These are phyloP conservation scores for Capronia americana DNA, from an alignment of 2,329 filamentous ascomycete species.

Conservation along the genomic window DNA sequence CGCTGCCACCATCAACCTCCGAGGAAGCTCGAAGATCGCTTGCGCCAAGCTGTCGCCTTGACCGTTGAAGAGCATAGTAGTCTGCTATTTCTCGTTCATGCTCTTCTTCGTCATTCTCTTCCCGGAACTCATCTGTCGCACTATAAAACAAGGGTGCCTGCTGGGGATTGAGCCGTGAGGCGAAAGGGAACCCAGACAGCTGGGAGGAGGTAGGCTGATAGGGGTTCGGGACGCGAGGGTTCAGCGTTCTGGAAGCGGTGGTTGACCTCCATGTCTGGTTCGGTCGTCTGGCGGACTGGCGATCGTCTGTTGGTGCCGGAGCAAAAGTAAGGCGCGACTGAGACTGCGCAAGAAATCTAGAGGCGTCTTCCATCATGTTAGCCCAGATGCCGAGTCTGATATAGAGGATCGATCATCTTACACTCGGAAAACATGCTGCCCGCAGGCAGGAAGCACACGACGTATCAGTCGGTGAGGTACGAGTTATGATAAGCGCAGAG, in stretches of 20 bases:
- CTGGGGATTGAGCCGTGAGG: constrained; percentile 72
- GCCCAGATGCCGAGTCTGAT: constrained; percentile 47
- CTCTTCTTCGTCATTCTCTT: constrained; percentile 92
- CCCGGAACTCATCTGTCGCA: constrained; percentile 84
- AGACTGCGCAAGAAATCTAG: constrained; percentile 93
- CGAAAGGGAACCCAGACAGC: constrained; percentile 77
- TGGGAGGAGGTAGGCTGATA: constrained; percentile 77
- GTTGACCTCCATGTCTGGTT: constrained; percentile 55
- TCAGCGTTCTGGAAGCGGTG: constrained; percentile 45
- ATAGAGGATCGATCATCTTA: constrained; percentile 57
- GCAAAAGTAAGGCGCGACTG: constrained; percentile 86
- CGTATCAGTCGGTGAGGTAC: constrained; percentile 26
- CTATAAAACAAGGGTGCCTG: constrained; percentile 95
- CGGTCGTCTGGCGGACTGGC: constrained; percentile 55
- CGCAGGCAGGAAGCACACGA: constrained; percentile 34
- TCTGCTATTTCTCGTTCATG: constrained; percentile 92
- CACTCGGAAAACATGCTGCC: constrained; percentile 84
- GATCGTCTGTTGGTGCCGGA: constrained; percentile 61
- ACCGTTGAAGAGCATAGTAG: constrained; percentile 87
- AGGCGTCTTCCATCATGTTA: constrained; percentile 73
- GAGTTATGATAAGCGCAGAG: constrained; percentile 25
- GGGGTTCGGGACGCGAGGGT: constrained; percentile 63
- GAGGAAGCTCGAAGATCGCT: constrained; percentile 84
- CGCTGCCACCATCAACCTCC: constrained; percentile 75
- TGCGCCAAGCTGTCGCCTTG: constrained; percentile 83